These are phyloP conservation scores for Lentinula novae-zelandiae DNA, from an alignment of 1,284 basidiomycete species.

Conservation along the genomic window DNA sequence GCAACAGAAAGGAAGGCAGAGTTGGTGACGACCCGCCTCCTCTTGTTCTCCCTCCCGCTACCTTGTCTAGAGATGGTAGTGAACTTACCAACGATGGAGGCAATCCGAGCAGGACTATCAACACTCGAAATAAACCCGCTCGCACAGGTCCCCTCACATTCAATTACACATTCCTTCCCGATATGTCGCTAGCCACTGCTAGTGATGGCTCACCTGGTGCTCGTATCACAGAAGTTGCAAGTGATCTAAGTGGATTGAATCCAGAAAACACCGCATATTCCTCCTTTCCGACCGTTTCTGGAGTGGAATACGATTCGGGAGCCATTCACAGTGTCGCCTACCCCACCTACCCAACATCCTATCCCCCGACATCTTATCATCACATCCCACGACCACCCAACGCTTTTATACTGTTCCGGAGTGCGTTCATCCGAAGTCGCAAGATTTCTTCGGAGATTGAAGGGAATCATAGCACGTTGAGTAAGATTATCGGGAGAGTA, in stretches of 20 bases:
- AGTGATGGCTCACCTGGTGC: not conserved
- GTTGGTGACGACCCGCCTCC: not conserved
- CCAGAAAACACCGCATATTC: not conserved
- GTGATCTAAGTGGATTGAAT: not conserved
- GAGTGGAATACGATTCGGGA: not conserved
- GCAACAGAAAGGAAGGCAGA: not conserved
- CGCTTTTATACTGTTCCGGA: constrained; percentile 93
- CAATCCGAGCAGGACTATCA: not conserved
- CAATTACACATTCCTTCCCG: constrained; percentile 1
- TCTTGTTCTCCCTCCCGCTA: not conserved
- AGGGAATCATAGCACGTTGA: constrained; percentile 74
- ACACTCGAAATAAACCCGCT: not conserved
- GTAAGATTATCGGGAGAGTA: constrained; percentile 55
- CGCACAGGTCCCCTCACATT: not conserved
- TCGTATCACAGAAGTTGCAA: not conserved
- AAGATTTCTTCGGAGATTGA: constrained; percentile 76
- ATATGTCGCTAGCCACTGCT: not conserved
- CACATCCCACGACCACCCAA: constrained; percentile 90
- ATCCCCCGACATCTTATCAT: constrained; percentile 25
- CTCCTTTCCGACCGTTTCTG: not conserved
- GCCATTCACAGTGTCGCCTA: not conserved
- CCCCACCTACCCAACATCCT: not conserved
- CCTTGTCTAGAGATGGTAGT: not conserved
- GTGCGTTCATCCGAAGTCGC: constrained; percentile 79
- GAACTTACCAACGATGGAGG: not conserved